Evolutionary conservation across 192 early-diverging fungal species (phyloP).

Genomic region (Diversispora eburnea): DNA sequence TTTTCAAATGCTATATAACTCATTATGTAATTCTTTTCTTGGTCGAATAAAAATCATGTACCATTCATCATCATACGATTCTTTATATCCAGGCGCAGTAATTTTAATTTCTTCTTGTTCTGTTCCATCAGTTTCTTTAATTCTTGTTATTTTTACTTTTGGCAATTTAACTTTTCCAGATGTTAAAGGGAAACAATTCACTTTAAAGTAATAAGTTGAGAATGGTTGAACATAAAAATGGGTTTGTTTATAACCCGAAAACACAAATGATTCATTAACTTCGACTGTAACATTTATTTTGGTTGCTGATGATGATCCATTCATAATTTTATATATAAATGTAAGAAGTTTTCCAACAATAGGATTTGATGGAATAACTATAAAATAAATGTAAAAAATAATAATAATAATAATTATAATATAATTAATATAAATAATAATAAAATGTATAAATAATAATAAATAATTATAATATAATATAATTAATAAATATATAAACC

Average conservation of each 20-base stretch:
- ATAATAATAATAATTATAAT: neutral
- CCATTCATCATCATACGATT: constrained; percentile 11
- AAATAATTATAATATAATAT: no score
- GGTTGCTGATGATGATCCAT: constrained; percentile 48
- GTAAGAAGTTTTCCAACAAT: constrained; percentile 58
- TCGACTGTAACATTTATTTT: constrained; percentile 61
- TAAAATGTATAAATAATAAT: neutral
- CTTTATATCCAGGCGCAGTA: constrained; percentile 15
- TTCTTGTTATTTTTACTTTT: constrained; percentile 42
- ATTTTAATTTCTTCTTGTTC: constrained; percentile 8
- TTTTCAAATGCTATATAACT: no score
- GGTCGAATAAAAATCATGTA: constrained; percentile 22
- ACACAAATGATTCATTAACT: constrained; percentile 69
- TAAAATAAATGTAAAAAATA: neutral
- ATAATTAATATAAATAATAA: neutral
- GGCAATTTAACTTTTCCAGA: constrained; percentile 60
- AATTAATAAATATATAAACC: neutral
- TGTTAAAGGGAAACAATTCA: constrained; percentile 59
- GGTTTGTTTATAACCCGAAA: constrained; percentile 66
- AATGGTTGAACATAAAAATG: constrained; percentile 57
- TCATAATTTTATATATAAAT: constrained; percentile 58
- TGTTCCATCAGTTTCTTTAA: constrained; percentile 15
- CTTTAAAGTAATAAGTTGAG: constrained; percentile 44
- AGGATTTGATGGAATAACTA: constrained; percentile 57
- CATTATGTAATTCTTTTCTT: constrained; percentile 3